Base-by-base conservation (phyloP, 2,329 filamentous ascomycete species). In the Ophiocordyceps camponoti-rufipedis region DNA sequence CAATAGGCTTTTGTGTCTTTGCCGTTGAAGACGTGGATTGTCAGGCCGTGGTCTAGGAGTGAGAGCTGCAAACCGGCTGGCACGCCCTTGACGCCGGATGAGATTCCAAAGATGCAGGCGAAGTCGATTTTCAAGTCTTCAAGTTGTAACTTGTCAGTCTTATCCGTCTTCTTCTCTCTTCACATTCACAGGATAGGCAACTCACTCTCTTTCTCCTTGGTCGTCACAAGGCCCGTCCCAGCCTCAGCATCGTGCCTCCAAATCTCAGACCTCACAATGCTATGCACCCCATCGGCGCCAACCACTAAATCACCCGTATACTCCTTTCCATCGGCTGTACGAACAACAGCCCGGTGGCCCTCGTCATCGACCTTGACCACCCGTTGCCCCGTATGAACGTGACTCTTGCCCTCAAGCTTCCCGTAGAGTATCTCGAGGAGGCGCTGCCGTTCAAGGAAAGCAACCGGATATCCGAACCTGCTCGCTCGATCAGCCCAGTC, bases 221-320 rank as follows among this genome's bases (percentile, higher is more conserved):
- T 42, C 1, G 48, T 19, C n/a, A 56, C 52, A 14, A 48, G 49
- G 3, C 54, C 55, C 9, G 55, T 52, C 18, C 54, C 48, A 4
- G 51, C 47, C 13, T 47, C 46, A 16, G 55, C 44, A 11, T 44
- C 54, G 2, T 52, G 47, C 4, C 52, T 48, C 44, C 48, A 49
- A 46, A 56, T 55, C 39, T 60, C 55, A 6, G 51, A 45, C 13
- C 64, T 51, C 2, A 61, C 52, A 1, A 50, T 47, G 52, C 63
- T 66, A 47, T 64, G 56, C 16, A 66, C 56, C 10, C 65, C 64
- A 45, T 66, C 64, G 8, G 60, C 57, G 6, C 63, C 62, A 1
- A 65, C 53, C 5, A 66, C 51, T 1, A 67, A 47, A 40, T 57
- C 52, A 0, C 59, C 63, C 1, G 48, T 44, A 43, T 57, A 57